Percentiles rank a stretch among this genome's conserved stretches.
Evolutionary conservation across 768 basidiomycete genomes (phyloP).

Genomic region (Fistulinella prunicolor): DNA sequence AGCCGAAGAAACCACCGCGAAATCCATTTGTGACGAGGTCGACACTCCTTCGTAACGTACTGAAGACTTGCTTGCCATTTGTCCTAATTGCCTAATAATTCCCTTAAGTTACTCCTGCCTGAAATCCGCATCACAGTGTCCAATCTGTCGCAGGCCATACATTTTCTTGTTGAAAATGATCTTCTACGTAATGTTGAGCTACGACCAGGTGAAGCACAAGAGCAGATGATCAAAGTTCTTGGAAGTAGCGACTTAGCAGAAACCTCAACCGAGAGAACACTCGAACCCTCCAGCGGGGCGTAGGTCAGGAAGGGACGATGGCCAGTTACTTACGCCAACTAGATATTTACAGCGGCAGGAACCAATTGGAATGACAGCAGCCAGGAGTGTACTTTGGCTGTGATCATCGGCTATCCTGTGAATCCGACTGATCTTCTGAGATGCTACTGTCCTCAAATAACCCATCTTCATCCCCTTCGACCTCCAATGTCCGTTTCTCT

Average conservation of each 20-base stretch:
- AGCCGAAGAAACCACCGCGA: constrained; percentile 49
- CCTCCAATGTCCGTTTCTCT: constrained; percentile 64
- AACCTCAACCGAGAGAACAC: background rate
- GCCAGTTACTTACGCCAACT: background rate
- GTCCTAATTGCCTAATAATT: constrained; percentile 4
- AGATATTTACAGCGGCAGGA: background rate
- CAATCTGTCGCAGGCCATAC: constrained; percentile 89
- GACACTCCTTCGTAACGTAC: constrained; percentile 76
- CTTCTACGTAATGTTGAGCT: constrained; percentile 80
- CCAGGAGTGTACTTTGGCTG: background rate
- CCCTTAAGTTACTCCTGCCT: constrained; percentile 65
- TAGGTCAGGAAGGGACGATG: background rate
- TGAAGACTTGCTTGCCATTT: constrained; percentile 15
- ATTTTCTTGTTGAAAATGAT: constrained; percentile 86
- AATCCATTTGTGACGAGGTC: constrained; percentile 70
- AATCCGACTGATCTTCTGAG: constrained; percentile 34
- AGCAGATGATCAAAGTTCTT: constrained; percentile 62
- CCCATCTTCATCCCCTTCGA: constrained; percentile 51
- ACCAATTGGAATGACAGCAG: background rate
- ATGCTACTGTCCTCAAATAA: constrained; percentile 32
- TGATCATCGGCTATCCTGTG: constrained; percentile 15
- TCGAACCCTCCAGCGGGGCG: background rate
- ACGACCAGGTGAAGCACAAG: constrained; percentile 70
- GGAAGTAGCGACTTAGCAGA: constrained; percentile 18
- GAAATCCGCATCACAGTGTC: constrained; percentile 88